Evolutionary conservation across 768 basidiomycete genomes (phyloP).

Genomic region (Pleurotus ostreatus): DNA sequence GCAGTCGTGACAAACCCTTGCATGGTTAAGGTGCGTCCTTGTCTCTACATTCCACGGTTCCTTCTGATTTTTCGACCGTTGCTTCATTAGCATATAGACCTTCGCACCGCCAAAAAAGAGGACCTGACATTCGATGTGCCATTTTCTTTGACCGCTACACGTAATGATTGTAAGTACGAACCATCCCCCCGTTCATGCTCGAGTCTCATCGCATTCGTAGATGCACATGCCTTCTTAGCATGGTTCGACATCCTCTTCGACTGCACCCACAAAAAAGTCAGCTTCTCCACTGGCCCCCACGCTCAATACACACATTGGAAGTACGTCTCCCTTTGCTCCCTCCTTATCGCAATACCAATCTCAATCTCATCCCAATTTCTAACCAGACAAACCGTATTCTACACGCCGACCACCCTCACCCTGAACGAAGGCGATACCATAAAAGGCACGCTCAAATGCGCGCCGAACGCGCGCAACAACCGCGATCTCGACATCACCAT

Average conservation of each 20-base stretch:
- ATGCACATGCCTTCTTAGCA: conserved; percentile 95
- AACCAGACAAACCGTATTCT: conserved; percentile 92
- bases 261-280: conserved; percentile 92
- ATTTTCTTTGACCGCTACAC: conserved; percentile 76
- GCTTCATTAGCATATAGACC: conserved; percentile 69
- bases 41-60: not conserved
- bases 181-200: conserved; percentile 5
- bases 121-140: conserved; percentile 83
- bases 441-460: conserved; percentile 67
- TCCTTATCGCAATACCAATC: not conserved
- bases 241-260: conserved; percentile 99
- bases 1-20: conserved; percentile 92
- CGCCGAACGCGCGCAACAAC: conserved; percentile 90
- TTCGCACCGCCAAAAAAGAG: conserved; percentile 90
- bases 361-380: not conserved
- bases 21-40: conserved; percentile 66
- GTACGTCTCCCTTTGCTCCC: conserved; percentile 43
- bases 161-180: conserved; percentile 81
- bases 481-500: conserved; percentile 92
- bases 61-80: conserved; percentile 7
- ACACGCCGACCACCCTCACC: conserved; percentile 78
- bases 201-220: conserved; percentile 33
- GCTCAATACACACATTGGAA: conserved; percentile 97
- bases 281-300: conserved; percentile 97
- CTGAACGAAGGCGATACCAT: conserved; percentile 70